Percentiles rank a stretch among this genome's conserved stretches.
Evolutionary conservation across 192 early-diverging fungal genomes (phyloP).

Genomic region (Phycomyces nitens): DNA sequence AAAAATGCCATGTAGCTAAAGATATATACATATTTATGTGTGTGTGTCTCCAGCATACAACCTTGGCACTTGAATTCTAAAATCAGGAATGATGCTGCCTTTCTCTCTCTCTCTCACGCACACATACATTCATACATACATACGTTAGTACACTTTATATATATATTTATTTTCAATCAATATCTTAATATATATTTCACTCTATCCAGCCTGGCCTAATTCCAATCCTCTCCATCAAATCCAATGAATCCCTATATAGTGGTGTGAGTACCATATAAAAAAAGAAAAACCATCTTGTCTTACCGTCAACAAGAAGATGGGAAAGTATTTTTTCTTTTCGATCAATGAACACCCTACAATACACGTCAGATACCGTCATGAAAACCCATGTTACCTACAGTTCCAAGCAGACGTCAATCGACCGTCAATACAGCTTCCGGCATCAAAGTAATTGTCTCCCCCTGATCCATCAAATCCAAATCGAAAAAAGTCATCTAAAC

Average conservation of each 20-base stretch:
- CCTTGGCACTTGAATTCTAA: too few relatives aligned
- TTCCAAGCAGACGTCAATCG: constrained; percentile 91
- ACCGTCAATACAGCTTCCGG: constrained; percentile 94
- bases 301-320: constrained; percentile 82
- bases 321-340: constrained; percentile 93
- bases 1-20: too few relatives aligned
- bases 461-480: constrained; percentile 96
- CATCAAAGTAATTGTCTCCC: constrained; percentile 86
- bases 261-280: background rate
- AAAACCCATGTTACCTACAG: constrained; percentile 39
- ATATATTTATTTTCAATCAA: background rate
- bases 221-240: constrained; percentile 61
- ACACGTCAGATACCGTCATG: too few relatives aligned
- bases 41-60: too few relatives aligned
- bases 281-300: constrained; percentile 7
- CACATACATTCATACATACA: too few relatives aligned
- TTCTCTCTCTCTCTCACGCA: too few relatives aligned
- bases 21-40: too few relatives aligned
- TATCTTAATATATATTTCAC: too few relatives aligned
- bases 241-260: constrained; percentile 59
- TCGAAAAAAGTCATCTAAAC: constrained; percentile 85
- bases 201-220: too few relatives aligned
- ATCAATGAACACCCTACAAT: constrained; percentile 74
- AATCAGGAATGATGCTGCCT: too few relatives aligned
- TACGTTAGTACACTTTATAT: too few relatives aligned